Conservation (phyloP, 345 rosid species). For the Boechera retrofracta region DNA sequence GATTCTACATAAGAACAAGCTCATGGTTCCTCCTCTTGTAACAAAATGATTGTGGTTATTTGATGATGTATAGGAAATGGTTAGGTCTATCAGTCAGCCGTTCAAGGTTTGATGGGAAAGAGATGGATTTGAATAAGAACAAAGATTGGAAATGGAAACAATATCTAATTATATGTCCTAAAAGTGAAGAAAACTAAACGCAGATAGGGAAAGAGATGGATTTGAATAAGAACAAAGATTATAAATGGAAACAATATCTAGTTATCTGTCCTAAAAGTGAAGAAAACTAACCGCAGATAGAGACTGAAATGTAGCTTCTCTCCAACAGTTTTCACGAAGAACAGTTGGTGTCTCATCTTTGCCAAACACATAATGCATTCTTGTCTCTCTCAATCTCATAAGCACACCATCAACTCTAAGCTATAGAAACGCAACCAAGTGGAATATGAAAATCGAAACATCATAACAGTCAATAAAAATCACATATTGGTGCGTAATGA, state of each 20-base stretch:
- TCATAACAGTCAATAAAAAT: constrained; percentile 19
- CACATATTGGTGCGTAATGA: background rate
- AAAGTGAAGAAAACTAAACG: constrained; percentile 55
- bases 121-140: background rate
- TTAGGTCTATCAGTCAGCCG: background rate
- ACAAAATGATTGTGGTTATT: background rate
- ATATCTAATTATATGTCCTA: constrained; percentile 3
- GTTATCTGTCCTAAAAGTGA: constrained; percentile 6
- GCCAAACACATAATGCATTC: constrained; percentile 73
- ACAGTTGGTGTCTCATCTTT: constrained; percentile 55
- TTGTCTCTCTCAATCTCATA: constrained; percentile 95
- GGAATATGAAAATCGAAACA: background rate
- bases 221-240: background rate
- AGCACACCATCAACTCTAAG: constrained; percentile 98
- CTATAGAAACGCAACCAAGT: constrained; percentile 48
- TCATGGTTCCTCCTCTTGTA: background rate
- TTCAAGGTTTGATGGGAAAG: background rate
- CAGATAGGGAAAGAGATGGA: constrained; percentile 45
- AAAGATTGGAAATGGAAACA: constrained; percentile 3
- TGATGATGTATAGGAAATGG: constrained; percentile 18
- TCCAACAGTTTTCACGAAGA: constrained; percentile 93
- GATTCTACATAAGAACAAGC: background rate
- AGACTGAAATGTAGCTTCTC: constrained; percentile 80
- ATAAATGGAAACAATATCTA: background rate
- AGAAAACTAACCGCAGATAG: constrained; percentile 69